Base-by-base conservation (phyloP, 805 yeast genomes). In the Cyberlindnera mrakii region DNA sequence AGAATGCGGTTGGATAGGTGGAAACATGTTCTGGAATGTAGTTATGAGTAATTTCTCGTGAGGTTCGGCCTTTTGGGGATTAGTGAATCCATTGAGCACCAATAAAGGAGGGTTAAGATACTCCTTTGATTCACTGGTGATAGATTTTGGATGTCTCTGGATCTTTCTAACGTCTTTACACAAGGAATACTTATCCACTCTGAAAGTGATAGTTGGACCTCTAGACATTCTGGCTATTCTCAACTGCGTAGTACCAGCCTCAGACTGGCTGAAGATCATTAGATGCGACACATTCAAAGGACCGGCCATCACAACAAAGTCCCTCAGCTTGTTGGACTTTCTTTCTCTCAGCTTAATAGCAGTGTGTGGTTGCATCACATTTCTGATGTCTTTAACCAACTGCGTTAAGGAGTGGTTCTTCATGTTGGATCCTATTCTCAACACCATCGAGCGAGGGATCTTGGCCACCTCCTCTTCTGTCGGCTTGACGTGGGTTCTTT, bases 241-340 rank as follows among this genome's bases (percentile, higher is more conserved):
- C 49, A 93, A 69, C 40, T 91, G 83, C 5, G 93, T 82, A 43
- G 80, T 81, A 7, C 96, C 97, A 1, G 83, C 68, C 53, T 80
- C 83, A 32, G 85, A 76, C 60, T 89, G 96, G 48, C 88, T 82
- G 69, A 93, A 90, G 17, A 91, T 70, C 66, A 93, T 78, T 58
- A 93, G 65, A 65, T 91, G 96, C 6, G 91, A 75, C 18, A 93
- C 96, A 23, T 96, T 96, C 35, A 93, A 70, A 13, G 98, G 98
- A 6, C 98, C 98, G 32, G 96, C 86, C 96, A 93, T 90, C n/a
- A 88, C 96, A n/a, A 90, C 77, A 55, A 85, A 93, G 66, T 91
- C 99, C 62, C 85, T 87, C 52, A 93, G 71, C 59, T 81, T 85
- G 64, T 93, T 93, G 33, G 86, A 71, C 60, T 86, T 87, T 40